Conservation (phyloP, 2,329 filamentous ascomycete genomes). For the Monosporascus sp. region DNA sequence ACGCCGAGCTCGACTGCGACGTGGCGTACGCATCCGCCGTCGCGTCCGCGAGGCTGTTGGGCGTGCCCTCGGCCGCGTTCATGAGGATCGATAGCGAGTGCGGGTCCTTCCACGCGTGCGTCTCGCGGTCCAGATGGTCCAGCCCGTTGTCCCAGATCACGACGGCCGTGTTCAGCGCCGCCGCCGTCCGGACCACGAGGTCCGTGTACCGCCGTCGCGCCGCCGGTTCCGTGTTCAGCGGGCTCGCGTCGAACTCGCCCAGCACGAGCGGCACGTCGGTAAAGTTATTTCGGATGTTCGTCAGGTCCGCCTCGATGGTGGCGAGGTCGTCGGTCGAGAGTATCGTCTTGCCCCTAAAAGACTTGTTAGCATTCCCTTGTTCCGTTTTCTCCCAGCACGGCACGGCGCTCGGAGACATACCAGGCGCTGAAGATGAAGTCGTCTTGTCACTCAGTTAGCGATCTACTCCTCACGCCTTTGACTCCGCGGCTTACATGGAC, state of each 20-base stretch:
- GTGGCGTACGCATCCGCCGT: conserved; percentile 41
- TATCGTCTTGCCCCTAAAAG: conserved; percentile 49
- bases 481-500: conserved; percentile 31
- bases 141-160: conserved; percentile 56
- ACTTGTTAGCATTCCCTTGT: not conserved
- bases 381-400: not conserved
- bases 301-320: conserved; percentile 42
- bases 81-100: conserved; percentile 41
- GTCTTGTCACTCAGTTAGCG: conserved; percentile 17
- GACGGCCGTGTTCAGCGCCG: conserved; percentile 42
- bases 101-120: conserved; percentile 44
- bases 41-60: conserved; percentile 46
- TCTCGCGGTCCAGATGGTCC: conserved; percentile 47
- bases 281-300: conserved; percentile 47
- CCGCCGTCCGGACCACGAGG: conserved; percentile 42
- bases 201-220: conserved; percentile 55
- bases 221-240: conserved; percentile 44
- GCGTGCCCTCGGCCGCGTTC: conserved; percentile 34
- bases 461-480: not conserved
- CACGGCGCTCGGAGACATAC: conserved; percentile 6
- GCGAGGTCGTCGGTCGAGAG: conserved; percentile 49
- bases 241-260: conserved; percentile 51
- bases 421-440: conserved; percentile 41
- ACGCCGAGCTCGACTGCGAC: conserved; percentile 45
- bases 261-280: conserved; percentile 49